A percentile compares a stretch with the other conserved stretches of the same genome.
phyloP scores from a whole-genome alignment of 495 filamentous ascomycete species.

The Annulohypoxylon maeteangense region DNA sequence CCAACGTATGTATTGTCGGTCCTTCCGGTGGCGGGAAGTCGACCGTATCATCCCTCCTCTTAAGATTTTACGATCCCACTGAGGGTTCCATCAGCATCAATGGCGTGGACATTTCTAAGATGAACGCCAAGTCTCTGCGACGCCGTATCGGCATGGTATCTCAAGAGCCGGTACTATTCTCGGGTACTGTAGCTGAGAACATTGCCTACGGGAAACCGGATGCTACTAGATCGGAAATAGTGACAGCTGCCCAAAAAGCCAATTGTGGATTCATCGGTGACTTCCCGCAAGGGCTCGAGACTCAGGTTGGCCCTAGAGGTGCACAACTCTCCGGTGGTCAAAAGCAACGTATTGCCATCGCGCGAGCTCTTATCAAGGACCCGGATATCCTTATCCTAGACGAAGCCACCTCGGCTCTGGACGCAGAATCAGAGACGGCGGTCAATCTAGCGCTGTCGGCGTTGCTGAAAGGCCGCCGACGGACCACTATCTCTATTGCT shows the following conservation, averaged over 20 bases:
- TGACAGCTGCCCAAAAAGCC: conserved; percentile 88
- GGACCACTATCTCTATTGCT: conserved; percentile 96
- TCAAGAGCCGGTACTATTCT: conserved; percentile 96
- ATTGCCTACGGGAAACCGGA: conserved; percentile 90
- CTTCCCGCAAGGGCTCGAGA: conserved; percentile 95
- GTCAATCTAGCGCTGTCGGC: conserved; percentile 88
- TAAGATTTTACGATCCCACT: conserved; percentile 90
- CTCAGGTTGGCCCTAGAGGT: conserved; percentile 89
- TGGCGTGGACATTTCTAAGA: conserved; percentile 80
- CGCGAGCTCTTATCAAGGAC: conserved; percentile 91
- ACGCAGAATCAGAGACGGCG: conserved; percentile 96
- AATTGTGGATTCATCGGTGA: conserved; percentile 97
- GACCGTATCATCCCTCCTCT: conserved; percentile 86
- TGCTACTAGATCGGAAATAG: conserved; percentile 82
- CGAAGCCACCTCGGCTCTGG: conserved; percentile 91
- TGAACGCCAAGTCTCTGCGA: conserved; percentile 95
- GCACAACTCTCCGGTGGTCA: conserved; percentile 96
- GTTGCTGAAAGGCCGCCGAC: conserved; percentile 78
- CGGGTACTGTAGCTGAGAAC: conserved; percentile 94
- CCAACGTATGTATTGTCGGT: conserved; percentile 95
- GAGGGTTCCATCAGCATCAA: conserved; percentile 83
- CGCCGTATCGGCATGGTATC: conserved; percentile 94
- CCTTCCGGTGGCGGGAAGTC: conserved; percentile 95
- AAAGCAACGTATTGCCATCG: conserved; percentile 98
- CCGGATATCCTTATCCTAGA: conserved; percentile 97